Base-by-base conservation (phyloP, 1,139 yeast species). In the Taphrina populina region DNA sequence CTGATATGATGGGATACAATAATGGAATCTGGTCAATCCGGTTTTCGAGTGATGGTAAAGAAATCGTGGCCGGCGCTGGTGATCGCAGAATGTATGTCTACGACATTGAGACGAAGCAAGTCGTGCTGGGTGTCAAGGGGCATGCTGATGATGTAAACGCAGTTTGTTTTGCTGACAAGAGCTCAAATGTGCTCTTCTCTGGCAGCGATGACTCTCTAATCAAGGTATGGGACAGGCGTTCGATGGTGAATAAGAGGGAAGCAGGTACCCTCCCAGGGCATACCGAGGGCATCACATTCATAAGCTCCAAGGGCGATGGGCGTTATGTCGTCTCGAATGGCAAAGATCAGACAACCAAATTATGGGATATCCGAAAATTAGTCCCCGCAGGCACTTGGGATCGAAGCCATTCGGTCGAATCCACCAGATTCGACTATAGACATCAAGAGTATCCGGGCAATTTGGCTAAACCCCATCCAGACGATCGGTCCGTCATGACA, bases 181-280 rank as follows among this genome's bases (percentile, higher is more conserved):
- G 78, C 66, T 90, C 88, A 1, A 82, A 83, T 63, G 76, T 82
- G 23, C 75, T 87, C 35, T 77, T 86, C 4, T 82, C 90, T 45
- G 95, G 95, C 0, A 83, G 92, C 0, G 90, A 88, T 66, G 96
- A 88, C 67, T 77, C 84, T 39, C 82, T 84, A 1, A 82, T 87
- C 3, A 74, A 94, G 63, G 87, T 88, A 2, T 88, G 95, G 95
- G 95, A 88, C 66, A 73, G 84, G 52, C 68, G 79, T 43, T 59
- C 61, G 33, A 71, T 72, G 60, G 70, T 69, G 45, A 77, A 62
- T 75, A 76, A 51, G 76, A 81, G 58, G 72, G 75, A 58, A 81
- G 90, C 67, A 76, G 80, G 64, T 76, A 79, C 68, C 75, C 81
- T 23, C 70, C 73, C 79, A 2, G 95, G 95, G 1, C 96, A 88